Evolutionary conservation across 768 basidiomycete species (phyloP).

Genomic region (Phaeolepiota aurea): DNA sequence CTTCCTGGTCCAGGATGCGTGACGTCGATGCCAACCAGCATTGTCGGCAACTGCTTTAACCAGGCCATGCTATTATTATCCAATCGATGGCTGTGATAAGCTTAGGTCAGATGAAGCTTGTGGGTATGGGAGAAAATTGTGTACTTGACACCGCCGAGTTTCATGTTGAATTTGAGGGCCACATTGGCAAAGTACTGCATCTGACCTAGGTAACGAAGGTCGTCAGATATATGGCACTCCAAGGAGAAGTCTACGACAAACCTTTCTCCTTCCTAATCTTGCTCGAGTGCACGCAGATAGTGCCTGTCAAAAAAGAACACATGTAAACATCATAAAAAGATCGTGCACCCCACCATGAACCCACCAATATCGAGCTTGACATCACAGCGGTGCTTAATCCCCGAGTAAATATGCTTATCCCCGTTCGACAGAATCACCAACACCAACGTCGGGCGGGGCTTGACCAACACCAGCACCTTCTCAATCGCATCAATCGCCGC

Average conservation of each 20-base stretch:
- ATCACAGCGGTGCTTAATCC: slow-evolving; percentile 68
- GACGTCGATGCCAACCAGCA: slow-evolving; percentile 79
- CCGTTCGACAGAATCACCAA: slow-evolving; percentile 59
- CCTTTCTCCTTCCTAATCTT: slow-evolving; percentile 67
- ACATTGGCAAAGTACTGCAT: slow-evolving; percentile 72
- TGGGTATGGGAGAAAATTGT: slow-evolving; percentile 2
- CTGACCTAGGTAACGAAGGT: slow-evolving; percentile 40
- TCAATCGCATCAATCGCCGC: slow-evolving; percentile 40
- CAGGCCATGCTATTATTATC: slow-evolving; percentile 47
- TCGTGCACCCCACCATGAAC: slow-evolving; percentile 6
- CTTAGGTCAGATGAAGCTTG: background rate
- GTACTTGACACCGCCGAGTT: slow-evolving; percentile 75
- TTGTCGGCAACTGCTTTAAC: slow-evolving; percentile 55
- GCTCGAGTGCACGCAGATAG: slow-evolving; percentile 64
- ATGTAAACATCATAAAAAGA: too few species aligned
- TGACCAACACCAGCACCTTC: slow-evolving; percentile 27
- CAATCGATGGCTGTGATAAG: slow-evolving; percentile 28
- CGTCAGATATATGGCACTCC: too few species aligned
- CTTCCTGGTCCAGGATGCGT: slow-evolving; percentile 78
- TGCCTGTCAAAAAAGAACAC: slow-evolving; percentile 27
- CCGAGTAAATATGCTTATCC: slow-evolving; percentile 72
- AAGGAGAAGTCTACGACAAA: slow-evolving; percentile 17
- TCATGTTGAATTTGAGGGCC: slow-evolving; percentile 76
- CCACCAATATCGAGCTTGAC: slow-evolving; percentile 49
- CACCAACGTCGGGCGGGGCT: slow-evolving; percentile 44